Evolutionary conservation across 495 filamentous ascomycete genomes (phyloP).

Genomic region (Annulohypoxylon nitens): DNA sequence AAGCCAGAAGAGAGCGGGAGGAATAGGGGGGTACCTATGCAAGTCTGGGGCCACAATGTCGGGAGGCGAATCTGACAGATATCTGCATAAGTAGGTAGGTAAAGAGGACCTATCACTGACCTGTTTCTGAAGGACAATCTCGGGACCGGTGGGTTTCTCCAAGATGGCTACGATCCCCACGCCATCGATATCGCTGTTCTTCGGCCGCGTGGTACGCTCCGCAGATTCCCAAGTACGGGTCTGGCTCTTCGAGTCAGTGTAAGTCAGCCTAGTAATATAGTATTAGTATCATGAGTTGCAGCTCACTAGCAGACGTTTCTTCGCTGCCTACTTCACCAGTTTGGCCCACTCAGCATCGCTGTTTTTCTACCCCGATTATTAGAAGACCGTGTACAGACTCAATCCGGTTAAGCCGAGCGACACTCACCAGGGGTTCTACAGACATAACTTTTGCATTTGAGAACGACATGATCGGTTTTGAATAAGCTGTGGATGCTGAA

Average conservation of each 20-base stretch:
- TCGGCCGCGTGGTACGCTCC: conserved; percentile 79
- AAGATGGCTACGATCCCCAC: conserved; percentile 93
- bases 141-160: conserved; percentile 65
- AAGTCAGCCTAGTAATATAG: conserved; percentile 69
- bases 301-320: conserved; percentile 22
- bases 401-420: conserved; percentile 23
- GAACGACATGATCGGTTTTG: conserved; percentile 50
- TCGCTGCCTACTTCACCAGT: conserved; percentile 59
- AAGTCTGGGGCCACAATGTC: neutral
- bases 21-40: neutral
- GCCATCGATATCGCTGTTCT: conserved; percentile 80
- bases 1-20: neutral
- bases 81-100: neutral
- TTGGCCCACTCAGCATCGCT: conserved; percentile 81
- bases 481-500: neutral
- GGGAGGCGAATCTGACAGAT: neutral
- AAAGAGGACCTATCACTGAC: neutral
- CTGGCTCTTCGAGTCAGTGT: conserved; percentile 76
- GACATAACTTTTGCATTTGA: conserved; percentile 62
- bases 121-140: conserved; percentile 15
- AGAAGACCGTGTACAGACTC: conserved; percentile 3
- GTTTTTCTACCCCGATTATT: conserved; percentile 48
- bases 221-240: conserved; percentile 85
- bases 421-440: conserved; percentile 56
- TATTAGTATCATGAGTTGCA: conserved; percentile 18